These are phyloP conservation scores for Codiaeum variegatum DNA, from an alignment of 441 rosid genomes.

Conservation along the genomic window DNA sequence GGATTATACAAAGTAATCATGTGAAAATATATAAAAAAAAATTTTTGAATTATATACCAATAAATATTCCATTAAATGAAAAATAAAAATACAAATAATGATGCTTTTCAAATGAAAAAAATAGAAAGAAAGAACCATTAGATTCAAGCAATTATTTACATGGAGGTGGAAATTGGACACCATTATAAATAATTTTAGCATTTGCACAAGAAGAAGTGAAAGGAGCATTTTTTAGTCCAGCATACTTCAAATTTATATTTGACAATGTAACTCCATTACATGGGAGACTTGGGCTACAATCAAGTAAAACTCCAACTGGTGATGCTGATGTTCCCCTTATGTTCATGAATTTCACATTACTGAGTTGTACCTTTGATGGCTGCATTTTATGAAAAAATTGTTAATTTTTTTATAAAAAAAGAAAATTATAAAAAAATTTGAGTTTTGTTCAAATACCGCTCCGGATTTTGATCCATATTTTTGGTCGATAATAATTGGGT, in stretches of 20 bases:
- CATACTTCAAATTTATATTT: slow-evolving; percentile 39
- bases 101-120: no score
- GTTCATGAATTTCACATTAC: slow-evolving; percentile 42
- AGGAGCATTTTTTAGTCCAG: slow-evolving; percentile 26
- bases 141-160: slow-evolving; percentile 27
- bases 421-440: no score
- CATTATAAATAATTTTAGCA: slow-evolving; percentile 28
- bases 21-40: no score
- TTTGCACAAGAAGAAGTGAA: slow-evolving; percentile 35
- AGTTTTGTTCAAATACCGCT: no score
- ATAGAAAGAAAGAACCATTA: no score
- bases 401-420: no score
- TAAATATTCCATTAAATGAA: no score
- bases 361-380: slow-evolving; percentile 51
- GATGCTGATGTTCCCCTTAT: slow-evolving; percentile 47
- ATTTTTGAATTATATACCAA: no score
- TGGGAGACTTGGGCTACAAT: slow-evolving; percentile 51
- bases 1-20: no score
- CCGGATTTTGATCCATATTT: slow-evolving; percentile 37
- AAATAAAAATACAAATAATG: no score
- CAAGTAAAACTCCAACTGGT: slow-evolving; percentile 34
- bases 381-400: no score
- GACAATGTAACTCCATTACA: slow-evolving; percentile 34
- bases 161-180: slow-evolving; percentile 45
- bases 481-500: slow-evolving; percentile 75